A percentile compares a stretch with the other conserved stretches of the same genome.
phyloP scores from a whole-genome alignment of 176 grass and related monocot species.

The Triticum monococcum region DNA sequence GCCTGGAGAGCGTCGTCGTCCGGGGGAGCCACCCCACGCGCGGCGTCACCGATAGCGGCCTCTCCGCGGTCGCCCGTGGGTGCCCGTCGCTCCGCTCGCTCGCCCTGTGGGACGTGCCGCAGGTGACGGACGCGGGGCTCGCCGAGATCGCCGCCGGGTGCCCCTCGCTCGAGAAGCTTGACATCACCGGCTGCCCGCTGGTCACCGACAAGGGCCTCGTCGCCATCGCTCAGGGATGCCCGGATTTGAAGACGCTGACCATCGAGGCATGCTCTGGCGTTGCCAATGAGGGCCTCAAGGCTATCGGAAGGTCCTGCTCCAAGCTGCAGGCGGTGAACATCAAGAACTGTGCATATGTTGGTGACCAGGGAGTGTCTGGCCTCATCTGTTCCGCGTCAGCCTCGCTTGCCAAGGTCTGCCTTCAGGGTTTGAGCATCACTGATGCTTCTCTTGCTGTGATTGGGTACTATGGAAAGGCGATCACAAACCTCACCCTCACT shows the following conservation, averaged over 20 bases:
- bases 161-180: constrained; percentile 67
- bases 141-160: constrained; percentile 75
- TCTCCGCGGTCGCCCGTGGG: constrained; percentile 62
- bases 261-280: constrained; percentile 65
- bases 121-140: constrained; percentile 63
- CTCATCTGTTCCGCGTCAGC: constrained; percentile 55
- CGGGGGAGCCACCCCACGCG: constrained; percentile 62
- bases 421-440: constrained; percentile 74
- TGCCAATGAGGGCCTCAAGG: constrained; percentile 62
- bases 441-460: constrained; percentile 80
- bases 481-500: constrained; percentile 62
- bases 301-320: constrained; percentile 54
- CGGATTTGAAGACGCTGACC: constrained; percentile 48
- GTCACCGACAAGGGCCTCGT: constrained; percentile 81
- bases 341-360: constrained; percentile 69
- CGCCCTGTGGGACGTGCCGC: constrained; percentile 59
- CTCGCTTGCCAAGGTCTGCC: constrained; percentile 62
- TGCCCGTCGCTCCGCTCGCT: constrained; percentile 65
- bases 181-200: constrained; percentile 63
- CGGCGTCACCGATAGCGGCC: constrained; percentile 68
- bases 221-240: constrained; percentile 54
- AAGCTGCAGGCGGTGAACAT: constrained; percentile 72
- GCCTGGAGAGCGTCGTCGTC: constrained; percentile 58
- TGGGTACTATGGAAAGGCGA: constrained; percentile 70
- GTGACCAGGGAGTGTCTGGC: constrained; percentile 72